A percentile compares a stretch with the other conserved stretches of the same genome.
Conservation (phyloP, 1,139 yeast genomes). For the Hansenula sp. region DNA sequence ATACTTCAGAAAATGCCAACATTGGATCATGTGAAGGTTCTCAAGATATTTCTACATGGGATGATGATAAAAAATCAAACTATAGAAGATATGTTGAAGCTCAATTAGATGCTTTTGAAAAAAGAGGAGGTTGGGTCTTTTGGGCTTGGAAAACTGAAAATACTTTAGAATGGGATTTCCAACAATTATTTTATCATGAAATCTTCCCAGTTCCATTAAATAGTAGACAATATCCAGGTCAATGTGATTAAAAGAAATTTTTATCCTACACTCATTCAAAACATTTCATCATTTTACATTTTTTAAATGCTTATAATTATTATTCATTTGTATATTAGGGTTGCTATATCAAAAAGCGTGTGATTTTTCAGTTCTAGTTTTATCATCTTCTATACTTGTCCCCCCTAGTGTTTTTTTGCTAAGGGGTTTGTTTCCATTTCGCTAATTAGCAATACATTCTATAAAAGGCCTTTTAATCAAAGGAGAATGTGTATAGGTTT, state of each 20-base stretch:
- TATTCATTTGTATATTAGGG: no score
- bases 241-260: conserved; percentile 41
- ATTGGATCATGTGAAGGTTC: conserved; percentile 65
- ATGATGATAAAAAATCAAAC: conserved; percentile 47
- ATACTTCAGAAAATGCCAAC: conserved; percentile 35
- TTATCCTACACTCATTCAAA: conserved; percentile 6
- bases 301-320: no score
- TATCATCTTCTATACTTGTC: no score
- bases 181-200: conserved; percentile 49
- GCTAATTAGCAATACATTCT: no score
- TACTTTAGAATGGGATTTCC: conserved; percentile 85
- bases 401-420: no score
- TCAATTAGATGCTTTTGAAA: conserved; percentile 80
- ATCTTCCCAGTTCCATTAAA: conserved; percentile 79
- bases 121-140: conserved; percentile 78
- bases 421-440: no score
- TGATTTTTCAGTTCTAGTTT: no score
- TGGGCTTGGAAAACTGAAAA: conserved; percentile 93
- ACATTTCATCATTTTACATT: no score
- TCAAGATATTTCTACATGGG: conserved; percentile 57
- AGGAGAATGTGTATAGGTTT: no score
- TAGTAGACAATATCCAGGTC: conserved; percentile 65
- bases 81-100: conserved; percentile 80
- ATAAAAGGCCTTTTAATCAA: no score
- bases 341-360: no score